Conservation (phyloP, 306 rosid genomes). For the Lotus japonicus region DNA sequence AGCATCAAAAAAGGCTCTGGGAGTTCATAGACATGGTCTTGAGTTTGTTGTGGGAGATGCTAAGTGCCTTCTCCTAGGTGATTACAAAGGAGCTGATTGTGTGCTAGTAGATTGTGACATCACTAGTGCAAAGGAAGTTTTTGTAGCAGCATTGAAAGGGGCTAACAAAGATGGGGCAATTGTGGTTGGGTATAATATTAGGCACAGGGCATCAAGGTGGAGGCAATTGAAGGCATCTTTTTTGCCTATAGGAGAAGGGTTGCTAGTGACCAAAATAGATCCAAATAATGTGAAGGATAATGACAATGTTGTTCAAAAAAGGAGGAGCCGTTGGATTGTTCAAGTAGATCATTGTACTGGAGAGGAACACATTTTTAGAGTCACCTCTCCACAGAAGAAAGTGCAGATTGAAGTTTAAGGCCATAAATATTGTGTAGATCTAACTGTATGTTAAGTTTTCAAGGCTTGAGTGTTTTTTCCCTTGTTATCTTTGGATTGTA, state of each 20-base stretch:
- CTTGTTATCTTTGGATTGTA: background rate
- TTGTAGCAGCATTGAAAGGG: constrained; percentile 35
- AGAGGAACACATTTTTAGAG: constrained; percentile 50
- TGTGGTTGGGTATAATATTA: constrained; percentile 43
- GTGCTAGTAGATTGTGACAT: constrained; percentile 50
- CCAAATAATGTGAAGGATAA: background rate
- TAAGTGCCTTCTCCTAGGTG: constrained; percentile 15
- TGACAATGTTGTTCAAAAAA: background rate
- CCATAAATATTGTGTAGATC: too few species aligned
- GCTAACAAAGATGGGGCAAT: constrained; percentile 28
- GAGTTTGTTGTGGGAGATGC: constrained; percentile 39
- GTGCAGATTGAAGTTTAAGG: constrained; percentile 21
- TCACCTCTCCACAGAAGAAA: constrained; percentile 20
- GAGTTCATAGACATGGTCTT: constrained; percentile 21
- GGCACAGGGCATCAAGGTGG: constrained; percentile 28
- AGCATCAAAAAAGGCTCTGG: constrained; percentile 19
- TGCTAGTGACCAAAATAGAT: constrained; percentile 29
- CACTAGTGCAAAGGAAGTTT: constrained; percentile 23
- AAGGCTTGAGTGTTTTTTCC: background rate
- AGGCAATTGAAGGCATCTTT: constrained; percentile 31
- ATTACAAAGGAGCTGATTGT: constrained; percentile 46
- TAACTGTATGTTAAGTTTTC: background rate
- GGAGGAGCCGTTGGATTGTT: constrained; percentile 42
- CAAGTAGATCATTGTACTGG: constrained; percentile 41
- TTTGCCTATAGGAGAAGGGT: constrained; percentile 55